Percentiles rank a stretch among this genome's conserved stretches.
Evolutionary conservation across 352 stramenopile genomes (phyloP).

Genomic region (Phytophthora agathidicida): DNA sequence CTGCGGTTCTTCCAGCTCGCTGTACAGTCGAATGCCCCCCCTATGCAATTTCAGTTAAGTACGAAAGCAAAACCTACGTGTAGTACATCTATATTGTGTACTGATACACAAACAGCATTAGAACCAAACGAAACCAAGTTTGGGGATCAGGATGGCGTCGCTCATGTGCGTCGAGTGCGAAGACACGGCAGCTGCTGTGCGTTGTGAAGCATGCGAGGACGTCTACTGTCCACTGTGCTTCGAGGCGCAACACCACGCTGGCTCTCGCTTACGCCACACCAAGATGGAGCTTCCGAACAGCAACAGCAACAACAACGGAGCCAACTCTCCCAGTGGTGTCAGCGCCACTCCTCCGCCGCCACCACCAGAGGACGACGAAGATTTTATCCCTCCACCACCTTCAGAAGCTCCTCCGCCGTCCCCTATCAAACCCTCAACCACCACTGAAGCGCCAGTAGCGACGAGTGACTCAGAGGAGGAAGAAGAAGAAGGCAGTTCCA

Average conservation of each 20-base stretch:
- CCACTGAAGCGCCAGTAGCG: constrained; percentile 15
- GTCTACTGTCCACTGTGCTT: constrained; percentile 84
- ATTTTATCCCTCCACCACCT: not conserved
- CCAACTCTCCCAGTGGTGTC: not conserved
- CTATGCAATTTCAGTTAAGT: constrained; percentile 7
- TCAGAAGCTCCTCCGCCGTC: constrained; percentile 6
- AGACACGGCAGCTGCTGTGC: constrained; percentile 72
- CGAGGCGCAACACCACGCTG: constrained; percentile 69
- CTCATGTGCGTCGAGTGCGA: constrained; percentile 87
- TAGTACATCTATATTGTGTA: no score
- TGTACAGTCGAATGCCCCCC: constrained; percentile 10
- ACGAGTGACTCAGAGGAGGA: constrained; percentile 39
- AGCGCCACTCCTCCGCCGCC: not conserved
- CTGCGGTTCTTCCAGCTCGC: constrained; percentile 20
- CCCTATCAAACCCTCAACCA: constrained; percentile 5
- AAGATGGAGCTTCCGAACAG: constrained; percentile 32
- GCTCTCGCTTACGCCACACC: constrained; percentile 52
- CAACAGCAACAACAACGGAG: constrained; percentile 8
- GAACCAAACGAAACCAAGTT: constrained; percentile 8
- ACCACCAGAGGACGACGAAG: constrained; percentile 6
- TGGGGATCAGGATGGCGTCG: constrained; percentile 17
- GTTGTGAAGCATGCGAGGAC: constrained; percentile 73
- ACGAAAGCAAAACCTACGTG: constrained; percentile 17
- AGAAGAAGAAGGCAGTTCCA: constrained; percentile 6
- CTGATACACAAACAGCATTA: no score